A percentile compares a stretch with the other conserved stretches of the same genome.
Conservation (phyloP, 768 basidiomycete species). For the Termitomyces sp. region DNA sequence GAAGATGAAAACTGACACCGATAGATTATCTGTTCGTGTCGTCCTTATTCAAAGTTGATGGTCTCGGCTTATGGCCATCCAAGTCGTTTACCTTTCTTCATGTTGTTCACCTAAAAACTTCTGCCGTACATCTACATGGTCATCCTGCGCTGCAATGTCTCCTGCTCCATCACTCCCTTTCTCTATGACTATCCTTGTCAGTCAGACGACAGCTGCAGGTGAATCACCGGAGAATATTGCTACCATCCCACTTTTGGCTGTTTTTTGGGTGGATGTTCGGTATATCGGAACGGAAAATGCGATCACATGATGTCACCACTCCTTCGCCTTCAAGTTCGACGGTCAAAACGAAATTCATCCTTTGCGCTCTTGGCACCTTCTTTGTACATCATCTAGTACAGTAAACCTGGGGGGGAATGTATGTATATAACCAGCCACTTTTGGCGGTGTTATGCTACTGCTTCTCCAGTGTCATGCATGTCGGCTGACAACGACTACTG, state of each 20-base stretch:
- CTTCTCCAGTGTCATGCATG: background rate
- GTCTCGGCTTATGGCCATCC: no score
- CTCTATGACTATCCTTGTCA: background rate
- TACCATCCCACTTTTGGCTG: no score
- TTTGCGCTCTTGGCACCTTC: background rate
- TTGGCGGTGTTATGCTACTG: no score
- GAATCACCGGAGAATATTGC: background rate
- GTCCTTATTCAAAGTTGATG: no score
- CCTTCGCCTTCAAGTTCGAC: background rate
- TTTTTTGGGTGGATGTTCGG: background rate
- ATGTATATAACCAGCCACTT: background rate
- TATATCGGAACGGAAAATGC: background rate
- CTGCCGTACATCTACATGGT: background rate
- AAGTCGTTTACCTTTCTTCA: no score
- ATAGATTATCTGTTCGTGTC: no score
- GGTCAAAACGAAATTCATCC: background rate
- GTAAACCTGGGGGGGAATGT: background rate
- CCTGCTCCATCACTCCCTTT: background rate
- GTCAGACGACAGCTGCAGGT: background rate
- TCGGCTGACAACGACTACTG: background rate
- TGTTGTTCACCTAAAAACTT: background rate
- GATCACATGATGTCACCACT: conserved; percentile 10
- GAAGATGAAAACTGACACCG: no score
- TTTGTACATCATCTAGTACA: background rate
- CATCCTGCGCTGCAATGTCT: background rate